phyloP scores from a whole-genome alignment of 805 yeast genomes.

The Clavispora santaluciae region DNA sequence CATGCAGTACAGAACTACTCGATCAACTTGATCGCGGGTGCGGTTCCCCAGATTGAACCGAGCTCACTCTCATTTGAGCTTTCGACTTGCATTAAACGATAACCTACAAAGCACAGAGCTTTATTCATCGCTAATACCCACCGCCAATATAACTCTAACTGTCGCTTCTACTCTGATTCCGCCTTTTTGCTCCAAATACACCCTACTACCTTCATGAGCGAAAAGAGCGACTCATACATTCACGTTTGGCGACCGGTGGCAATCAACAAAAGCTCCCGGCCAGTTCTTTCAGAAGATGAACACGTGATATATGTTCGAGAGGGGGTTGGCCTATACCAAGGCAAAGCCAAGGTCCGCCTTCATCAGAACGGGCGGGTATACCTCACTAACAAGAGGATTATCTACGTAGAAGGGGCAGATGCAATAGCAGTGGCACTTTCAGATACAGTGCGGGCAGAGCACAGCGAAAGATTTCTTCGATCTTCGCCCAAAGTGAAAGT shows the following conservation, averaged over 20 bases:
- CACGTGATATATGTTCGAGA: constrained; percentile 31
- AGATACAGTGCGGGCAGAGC: constrained; percentile 37
- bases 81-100: too few relatives aligned
- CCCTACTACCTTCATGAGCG: too few relatives aligned
- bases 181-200: too few relatives aligned
- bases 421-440: constrained; percentile 47
- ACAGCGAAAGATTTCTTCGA: constrained; percentile 55
- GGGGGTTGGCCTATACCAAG: constrained; percentile 68
- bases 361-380: constrained; percentile 76
- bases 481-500: constrained; percentile 72
- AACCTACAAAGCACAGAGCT: too few relatives aligned
- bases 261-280: constrained; percentile 37
- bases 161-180: too few relatives aligned
- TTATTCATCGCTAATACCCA: too few relatives aligned
- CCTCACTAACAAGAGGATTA: constrained; percentile 66
- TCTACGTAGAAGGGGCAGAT: constrained; percentile 58
- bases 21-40: neutral
- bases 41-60: neutral
- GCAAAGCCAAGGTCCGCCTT: constrained; percentile 54
- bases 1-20: neutral
- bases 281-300: constrained; percentile 31
- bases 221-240: constrained; percentile 7
- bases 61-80: too few relatives aligned
- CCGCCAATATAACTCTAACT: too few relatives aligned
- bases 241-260: constrained; percentile 32